Evolutionary conservation across 129 eudicot species (phyloP).

Genomic region (Ambrosia artemisiifolia): DNA sequence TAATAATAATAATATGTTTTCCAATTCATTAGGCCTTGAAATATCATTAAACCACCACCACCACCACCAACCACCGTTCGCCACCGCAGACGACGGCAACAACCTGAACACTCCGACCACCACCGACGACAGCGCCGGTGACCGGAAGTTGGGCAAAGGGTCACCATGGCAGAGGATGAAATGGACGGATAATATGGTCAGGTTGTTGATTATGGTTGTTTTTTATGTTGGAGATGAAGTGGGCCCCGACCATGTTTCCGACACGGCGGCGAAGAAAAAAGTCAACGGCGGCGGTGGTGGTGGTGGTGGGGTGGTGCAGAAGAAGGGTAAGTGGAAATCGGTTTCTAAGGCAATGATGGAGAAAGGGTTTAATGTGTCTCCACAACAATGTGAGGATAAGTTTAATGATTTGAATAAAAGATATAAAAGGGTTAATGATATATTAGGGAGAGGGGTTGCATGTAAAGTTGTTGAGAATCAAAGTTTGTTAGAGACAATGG

Average conservation of each 20-base stretch:
- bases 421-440: conserved; percentile 91
- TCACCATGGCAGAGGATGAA: conserved; percentile 98
- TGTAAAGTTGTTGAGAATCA: conserved; percentile 94
- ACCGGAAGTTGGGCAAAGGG: conserved; percentile 43
- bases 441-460: conserved; percentile 76
- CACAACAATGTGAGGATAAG: conserved; percentile 95
- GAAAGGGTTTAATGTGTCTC: conserved; percentile 83
- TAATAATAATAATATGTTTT: conserved; percentile 44
- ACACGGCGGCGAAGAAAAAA: conserved; percentile 45
- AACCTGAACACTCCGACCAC: conserved; percentile 26
- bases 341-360: conserved; percentile 95
- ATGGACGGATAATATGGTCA: conserved; percentile 92
- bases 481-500: conserved; percentile 66
- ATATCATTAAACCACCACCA: conserved; percentile 58
- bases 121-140: conserved; percentile 46
- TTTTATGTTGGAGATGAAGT: conserved; percentile 77
- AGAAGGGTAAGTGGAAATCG: conserved; percentile 97
- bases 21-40: conserved; percentile 60
- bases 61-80: conserved; percentile 40
- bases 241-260: conserved; percentile 41
- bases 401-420: conserved; percentile 91
- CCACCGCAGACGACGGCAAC: no score
- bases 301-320: conserved; percentile 62
- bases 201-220: conserved; percentile 71
- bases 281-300: conserved; percentile 39